phyloP scores from a whole-genome alignment of 495 filamentous ascomycete genomes.

The Durotheca rogersii region DNA sequence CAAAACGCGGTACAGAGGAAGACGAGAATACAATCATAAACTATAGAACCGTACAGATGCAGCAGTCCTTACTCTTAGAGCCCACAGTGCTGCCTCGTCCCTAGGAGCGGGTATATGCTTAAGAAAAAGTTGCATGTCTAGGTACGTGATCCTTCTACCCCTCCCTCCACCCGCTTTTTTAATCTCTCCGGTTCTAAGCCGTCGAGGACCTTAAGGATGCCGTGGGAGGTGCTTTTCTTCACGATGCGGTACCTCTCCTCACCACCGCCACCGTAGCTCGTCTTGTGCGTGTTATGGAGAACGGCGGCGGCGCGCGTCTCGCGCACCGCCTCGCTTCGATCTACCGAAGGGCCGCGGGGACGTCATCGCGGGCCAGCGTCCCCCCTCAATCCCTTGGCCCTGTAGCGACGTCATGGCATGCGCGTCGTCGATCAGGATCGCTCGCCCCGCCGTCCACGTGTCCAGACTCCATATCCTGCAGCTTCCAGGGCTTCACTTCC shows the following conservation, averaged over 20 bases:
- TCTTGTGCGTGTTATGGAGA: constrained; percentile 18
- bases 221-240: constrained; percentile 23
- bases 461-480: constrained; percentile 47
- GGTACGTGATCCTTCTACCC: too few relatives aligned
- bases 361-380: constrained; percentile 16
- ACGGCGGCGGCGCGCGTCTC: constrained; percentile 9
- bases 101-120: too few relatives aligned
- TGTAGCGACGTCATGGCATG: constrained; percentile 46
- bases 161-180: not conserved
- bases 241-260: constrained; percentile 19
- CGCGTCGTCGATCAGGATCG: constrained; percentile 46
- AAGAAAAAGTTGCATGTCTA: too few relatives aligned
- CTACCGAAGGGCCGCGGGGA: constrained; percentile 16
- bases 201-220: constrained; percentile 19
- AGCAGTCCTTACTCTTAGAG: constrained; percentile 7
- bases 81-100: not conserved
- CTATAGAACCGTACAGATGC: too few relatives aligned
- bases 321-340: constrained; percentile 20
- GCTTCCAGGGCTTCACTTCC: constrained; percentile 42
- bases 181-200: not conserved
- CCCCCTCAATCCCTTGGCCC: constrained; percentile 44
- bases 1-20: too few relatives aligned
- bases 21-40: too few relatives aligned
- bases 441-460: constrained; percentile 39
- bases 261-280: constrained; percentile 8